phyloP scores from a whole-genome alignment of 768 basidiomycete species.

The Kwoniella dendrophila region DNA sequence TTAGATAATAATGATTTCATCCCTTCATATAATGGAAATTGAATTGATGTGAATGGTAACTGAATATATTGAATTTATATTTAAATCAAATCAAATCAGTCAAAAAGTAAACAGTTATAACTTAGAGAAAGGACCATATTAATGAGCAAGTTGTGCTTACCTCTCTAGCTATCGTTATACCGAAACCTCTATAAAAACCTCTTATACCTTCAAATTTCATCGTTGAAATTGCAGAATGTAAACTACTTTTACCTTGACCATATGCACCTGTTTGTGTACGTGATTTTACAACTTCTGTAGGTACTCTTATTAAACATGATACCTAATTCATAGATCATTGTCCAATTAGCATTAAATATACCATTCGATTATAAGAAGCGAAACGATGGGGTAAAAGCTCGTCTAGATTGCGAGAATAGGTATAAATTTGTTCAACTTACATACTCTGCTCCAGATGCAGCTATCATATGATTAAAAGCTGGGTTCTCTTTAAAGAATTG shows the following conservation, averaged over 20 bases:
- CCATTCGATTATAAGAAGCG: background rate
- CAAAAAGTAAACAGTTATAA: background rate
- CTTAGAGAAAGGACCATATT: background rate
- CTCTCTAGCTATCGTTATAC: constrained; percentile 73
- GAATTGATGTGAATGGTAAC: constrained; percentile 95
- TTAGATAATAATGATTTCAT: constrained; percentile 71
- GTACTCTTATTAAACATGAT: constrained; percentile 89
- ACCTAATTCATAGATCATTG: constrained; percentile 55
- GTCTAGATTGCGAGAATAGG: too few relatives aligned
- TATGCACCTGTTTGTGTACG: constrained; percentile 84
- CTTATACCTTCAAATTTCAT: constrained; percentile 65
- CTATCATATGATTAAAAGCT: constrained; percentile 63
- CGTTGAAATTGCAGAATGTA: constrained; percentile 52
- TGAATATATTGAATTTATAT: constrained; percentile 50
- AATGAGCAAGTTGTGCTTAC: too few relatives aligned
- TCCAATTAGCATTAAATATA: too few relatives aligned
- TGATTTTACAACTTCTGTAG: constrained; percentile 95
- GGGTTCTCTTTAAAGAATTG: constrained; percentile 60
- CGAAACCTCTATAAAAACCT: constrained; percentile 88
- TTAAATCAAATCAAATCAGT: background rate
- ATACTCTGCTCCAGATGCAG: constrained; percentile 63
- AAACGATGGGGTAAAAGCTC: background rate
- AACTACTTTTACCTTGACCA: constrained; percentile 56
- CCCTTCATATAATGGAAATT: constrained; percentile 92
- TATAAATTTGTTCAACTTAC: constrained; percentile 52